Percentiles rank a stretch among this genome's conserved stretches.
These are phyloP conservation scores for Penicillium odoratum DNA, from an alignment of 495 filamentous ascomycete species.

Conservation along the genomic window DNA sequence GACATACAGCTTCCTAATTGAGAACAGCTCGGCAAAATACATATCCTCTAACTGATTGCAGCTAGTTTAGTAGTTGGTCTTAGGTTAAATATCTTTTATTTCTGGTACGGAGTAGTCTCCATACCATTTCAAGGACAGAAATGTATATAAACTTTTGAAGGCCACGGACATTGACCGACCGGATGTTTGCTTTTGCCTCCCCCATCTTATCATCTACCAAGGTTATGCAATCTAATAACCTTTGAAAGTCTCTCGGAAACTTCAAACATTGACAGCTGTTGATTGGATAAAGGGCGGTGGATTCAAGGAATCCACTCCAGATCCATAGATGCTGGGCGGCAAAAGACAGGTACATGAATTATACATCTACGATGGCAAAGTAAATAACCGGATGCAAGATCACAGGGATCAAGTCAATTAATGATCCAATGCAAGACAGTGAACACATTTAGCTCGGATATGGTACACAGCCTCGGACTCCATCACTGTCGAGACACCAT, in stretches of 20 bases:
- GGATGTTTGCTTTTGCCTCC: neutral
- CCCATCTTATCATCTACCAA: neutral
- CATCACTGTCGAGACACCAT: neutral
- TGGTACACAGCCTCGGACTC: slow-evolving; percentile 21
- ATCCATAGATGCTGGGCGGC: neutral
- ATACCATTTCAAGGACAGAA: neutral
- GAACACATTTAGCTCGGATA: slow-evolving; percentile 21
- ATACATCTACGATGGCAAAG: neutral
- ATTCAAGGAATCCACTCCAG: neutral
- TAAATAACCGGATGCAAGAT: neutral
- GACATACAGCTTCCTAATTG: neutral
- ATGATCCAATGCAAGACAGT: slow-evolving; percentile 20
- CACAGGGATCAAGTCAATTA: slow-evolving; percentile 10
- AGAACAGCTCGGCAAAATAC: neutral
- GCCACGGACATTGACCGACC: neutral
- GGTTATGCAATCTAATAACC: neutral
- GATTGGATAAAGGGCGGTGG: too few species aligned
- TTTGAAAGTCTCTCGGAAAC: neutral
- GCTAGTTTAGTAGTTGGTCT: neutral
- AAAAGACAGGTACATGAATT: neutral
- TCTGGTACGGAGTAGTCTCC: neutral
- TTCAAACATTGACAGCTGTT: too few species aligned
- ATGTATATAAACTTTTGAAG: neutral
- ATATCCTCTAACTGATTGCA: neutral
- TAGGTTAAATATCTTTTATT: neutral